These are phyloP conservation scores for Medicago truncatula DNA, from an alignment of 306 rosid species.

Conservation along the genomic window DNA sequence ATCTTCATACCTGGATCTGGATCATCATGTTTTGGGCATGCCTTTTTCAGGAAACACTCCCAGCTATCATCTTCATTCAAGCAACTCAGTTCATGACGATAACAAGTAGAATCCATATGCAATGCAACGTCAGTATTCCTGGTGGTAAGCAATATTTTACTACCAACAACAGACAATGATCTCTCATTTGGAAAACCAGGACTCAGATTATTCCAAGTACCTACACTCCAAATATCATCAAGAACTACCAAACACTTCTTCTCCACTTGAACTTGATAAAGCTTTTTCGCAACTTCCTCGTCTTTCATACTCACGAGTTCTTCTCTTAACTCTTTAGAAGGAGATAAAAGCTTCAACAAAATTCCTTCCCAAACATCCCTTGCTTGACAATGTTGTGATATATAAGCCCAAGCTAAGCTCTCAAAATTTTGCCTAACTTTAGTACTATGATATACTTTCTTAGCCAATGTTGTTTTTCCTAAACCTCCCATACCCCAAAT, in stretches of 20 bases:
- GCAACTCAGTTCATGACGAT: conserved; percentile 48
- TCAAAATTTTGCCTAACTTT: conserved; percentile 46
- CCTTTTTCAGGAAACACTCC: conserved; percentile 58
- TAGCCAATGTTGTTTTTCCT: conserved; percentile 68
- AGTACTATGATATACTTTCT: conserved; percentile 48
- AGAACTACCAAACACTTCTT: conserved; percentile 62
- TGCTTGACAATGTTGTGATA: conserved; percentile 63
- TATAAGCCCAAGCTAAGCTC: conserved; percentile 58
- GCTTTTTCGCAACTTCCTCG: conserved; percentile 52
- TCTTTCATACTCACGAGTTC: conserved; percentile 41
- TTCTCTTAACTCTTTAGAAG: conserved; percentile 44
- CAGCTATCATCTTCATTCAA: conserved; percentile 48
- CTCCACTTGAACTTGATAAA: conserved; percentile 47
- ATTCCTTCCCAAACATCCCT: conserved; percentile 63
- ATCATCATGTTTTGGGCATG: conserved; percentile 43
- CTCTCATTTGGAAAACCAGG: conserved; percentile 51
- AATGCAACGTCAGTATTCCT: conserved; percentile 48
- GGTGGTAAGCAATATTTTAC: conserved; percentile 60
- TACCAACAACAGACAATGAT: conserved; percentile 42
- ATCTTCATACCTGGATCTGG: conserved; percentile 52
- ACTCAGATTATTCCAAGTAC: conserved; percentile 49
- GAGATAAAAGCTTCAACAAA: conserved; percentile 45
- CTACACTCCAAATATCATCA: conserved; percentile 64
- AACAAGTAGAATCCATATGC: conserved; percentile 43
- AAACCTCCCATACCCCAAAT: conserved; percentile 74